Evolutionary conservation across 1,139 yeast genomes (phyloP), one percentile per base, ranked within the genome.

Genomic region (Taphrina pruni): DNA sequence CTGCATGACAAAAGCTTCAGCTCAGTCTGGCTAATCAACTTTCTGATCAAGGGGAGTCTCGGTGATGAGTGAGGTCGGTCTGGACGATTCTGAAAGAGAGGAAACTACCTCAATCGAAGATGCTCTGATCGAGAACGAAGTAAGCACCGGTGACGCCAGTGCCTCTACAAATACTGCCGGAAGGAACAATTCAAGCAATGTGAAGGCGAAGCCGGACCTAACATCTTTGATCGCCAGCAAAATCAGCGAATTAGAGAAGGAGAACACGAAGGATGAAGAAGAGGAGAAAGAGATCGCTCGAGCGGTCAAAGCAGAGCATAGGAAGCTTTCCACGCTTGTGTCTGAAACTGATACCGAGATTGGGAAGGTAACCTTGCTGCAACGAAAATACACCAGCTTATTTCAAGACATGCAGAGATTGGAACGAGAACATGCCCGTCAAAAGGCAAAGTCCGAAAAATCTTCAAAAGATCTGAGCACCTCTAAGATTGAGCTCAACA

Each of bases 301-400:
- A 32, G 72, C 64, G 17, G 70, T 69, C 43, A 70, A 60, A 12
- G 54, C 65, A 32, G 72, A 66, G 52, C 52, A 60, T 58, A 60
- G 70, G 50, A 72, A 72, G 51, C 70, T 72, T 14, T 46, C 71
- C 36, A 66, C 69, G 14, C 52, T 69, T n/a, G 69, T 69, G 36
- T 64, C 58, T 43, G 64, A 55, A 48, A 70, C 67, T 12, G 72
- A 70, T 11, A 70, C 80, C 68, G 77, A 72, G 45, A 67, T 72
- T 20, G 71, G 70, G 54, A 72, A 71, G 55, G 71, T 72, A 41
- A 69, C 71, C 6, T 54, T 68, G 35, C 64, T 72, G 45, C 73
- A 72, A 62, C 73, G 71, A 57, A 72, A 71, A 46, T 72, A 72
- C 61, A 69, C 69, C n/a, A 71, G 66, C 41, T 69, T 72, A 20